Evolutionary conservation across 768 basidiomycete species (phyloP).

Genomic region (Tulasnella sp.): DNA sequence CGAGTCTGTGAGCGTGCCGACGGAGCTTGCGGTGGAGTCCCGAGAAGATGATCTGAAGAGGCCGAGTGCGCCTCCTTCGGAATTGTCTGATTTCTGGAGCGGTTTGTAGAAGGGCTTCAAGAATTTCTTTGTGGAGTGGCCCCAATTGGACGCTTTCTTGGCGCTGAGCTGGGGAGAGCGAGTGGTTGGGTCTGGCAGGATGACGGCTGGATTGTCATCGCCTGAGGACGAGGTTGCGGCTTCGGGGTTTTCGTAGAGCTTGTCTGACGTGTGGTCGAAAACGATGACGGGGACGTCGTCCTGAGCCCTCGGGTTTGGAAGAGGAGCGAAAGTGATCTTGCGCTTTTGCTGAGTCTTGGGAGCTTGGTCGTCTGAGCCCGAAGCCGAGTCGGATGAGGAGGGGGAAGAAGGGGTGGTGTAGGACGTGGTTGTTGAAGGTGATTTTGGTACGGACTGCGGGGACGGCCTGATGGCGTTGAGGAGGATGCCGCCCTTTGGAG

Average conservation of each 20-base stretch:
- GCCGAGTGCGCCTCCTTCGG: conserved; percentile 36
- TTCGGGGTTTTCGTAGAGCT: conserved; percentile 28
- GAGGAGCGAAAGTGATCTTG: conserved; percentile 79
- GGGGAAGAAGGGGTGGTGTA: conserved; percentile 28
- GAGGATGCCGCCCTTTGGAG: conserved; percentile 32
- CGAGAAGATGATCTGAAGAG: conserved; percentile 43
- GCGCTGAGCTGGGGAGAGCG: not conserved
- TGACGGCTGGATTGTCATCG: conserved; percentile 25
- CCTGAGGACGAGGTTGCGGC: conserved; percentile 17
- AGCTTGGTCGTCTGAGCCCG: conserved; percentile 28
- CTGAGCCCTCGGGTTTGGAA: conserved; percentile 68
- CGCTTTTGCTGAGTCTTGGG: conserved; percentile 22
- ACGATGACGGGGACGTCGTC: conserved; percentile 43
- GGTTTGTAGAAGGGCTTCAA: conserved; percentile 44
- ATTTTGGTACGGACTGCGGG: not conserved
- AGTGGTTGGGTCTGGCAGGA: conserved; percentile 17
- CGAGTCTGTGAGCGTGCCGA: conserved; percentile 29
- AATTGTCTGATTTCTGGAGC: conserved; percentile 38
- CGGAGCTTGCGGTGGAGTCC: conserved; percentile 45
- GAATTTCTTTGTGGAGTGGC: conserved; percentile 44
- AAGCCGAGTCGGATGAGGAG: conserved; percentile 33
- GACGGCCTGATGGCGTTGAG: conserved; percentile 27
- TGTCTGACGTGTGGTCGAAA: conserved; percentile 47
- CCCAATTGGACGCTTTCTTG: conserved; percentile 17
- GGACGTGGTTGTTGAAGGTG: not conserved